Base-by-base conservation (phyloP, 139 green algal genomes). In the Asterochloris sp. region DNA sequence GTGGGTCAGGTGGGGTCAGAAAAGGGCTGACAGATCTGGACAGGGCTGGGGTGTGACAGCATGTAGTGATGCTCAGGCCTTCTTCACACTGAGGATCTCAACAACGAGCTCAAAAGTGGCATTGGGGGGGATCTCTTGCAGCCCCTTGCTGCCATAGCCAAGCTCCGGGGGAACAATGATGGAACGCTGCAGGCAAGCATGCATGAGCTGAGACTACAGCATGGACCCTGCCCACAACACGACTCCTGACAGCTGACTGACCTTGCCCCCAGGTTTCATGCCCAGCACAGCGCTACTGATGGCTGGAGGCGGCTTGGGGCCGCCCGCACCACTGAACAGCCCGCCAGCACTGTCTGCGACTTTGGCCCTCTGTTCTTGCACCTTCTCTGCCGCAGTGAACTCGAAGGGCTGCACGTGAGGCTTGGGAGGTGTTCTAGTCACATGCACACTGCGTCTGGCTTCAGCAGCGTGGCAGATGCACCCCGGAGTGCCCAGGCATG, bases 231-330 rank as follows among this genome's bases (percentile, higher is more conserved):
- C 26, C 26, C 16, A 17, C n/a, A 27, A 64, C 15, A 28, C 13
- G 66, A 62, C 4, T 2, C n/a, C 38, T 64, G 4, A 17, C 27
- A 23, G 69, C 11, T 8, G 69, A n/a, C 89, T 71, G 80, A 96
- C 89, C 91, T 93, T 96, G 76, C 96, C 96, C 8, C 95, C 95
- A 19, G 84, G 86, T 66, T 91, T 91, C 95, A 98, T 98, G 78
- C 96, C 96, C 0, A 97, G 19, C 0, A 96, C 93, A 0, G 93
- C 88, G 47, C 66, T 89, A 21, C 88, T 93, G 24, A 98, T 86
- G 10, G 92, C 96, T 54, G 90, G 88, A 0, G 95, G 96, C 11
- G 96, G 92, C 88, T 97, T 97, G 71, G 95, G 95, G 13, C 96
- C 95, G 15, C 85, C 86, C 0, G 62, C 77, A 10, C 93, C 95